Evolutionary conservation across 257 asterid species (phyloP), one percentile per base, ranked within the genome.

Genomic region (Solanum appendiculatum): DNA sequence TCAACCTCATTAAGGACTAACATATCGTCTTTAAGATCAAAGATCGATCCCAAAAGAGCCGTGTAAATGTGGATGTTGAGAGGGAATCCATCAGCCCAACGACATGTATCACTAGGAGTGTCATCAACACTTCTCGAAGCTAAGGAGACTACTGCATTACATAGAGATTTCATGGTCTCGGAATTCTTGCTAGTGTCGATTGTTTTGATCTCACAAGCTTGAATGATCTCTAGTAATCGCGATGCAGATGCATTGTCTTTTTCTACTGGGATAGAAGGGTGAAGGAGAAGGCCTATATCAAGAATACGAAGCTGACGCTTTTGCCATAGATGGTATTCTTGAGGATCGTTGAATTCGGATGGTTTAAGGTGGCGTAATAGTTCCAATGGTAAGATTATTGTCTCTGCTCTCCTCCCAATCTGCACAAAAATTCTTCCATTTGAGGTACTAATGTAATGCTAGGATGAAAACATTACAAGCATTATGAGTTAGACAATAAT

Each of bases 361-460:
- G 98, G 98, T 84, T 91, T 95, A 25, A 93, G 85, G 64, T 95
- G 95, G 77, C 94, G 96, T 6, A 95, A 88, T 2, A 95, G 93
- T 92, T 95, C 98, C 2, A 95, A 86, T 3, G 98, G 98, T 31
- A 95, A 94, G 92, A 95, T 92, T 23, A 95, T 92, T 29, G 96
- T 93, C 92, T 95, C 98, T 9, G 95, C 95, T 0, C 96, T 94
- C 86, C 94, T 91, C 11, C 97, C 97, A 92, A 93, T 93, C 98
- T 95, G 91, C 11, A 33, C 75, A 83, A 40, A 85, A 44, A 3
- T 7, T 80, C 39, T 23, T 0, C n/a, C 27, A 27, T 73, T 36
- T 18, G 48, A 72, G 56, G 9, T 37, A 23, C 54, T 74, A 23
- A 74, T 3, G 31, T 64, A 64, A 64, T 64, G 72, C 72, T 58